Evolutionary conservation across 2,329 filamentous ascomycete species (phyloP), one percentile per base, ranked within the genome.

Genomic region (Calonectria pseudoreteaudii): DNA sequence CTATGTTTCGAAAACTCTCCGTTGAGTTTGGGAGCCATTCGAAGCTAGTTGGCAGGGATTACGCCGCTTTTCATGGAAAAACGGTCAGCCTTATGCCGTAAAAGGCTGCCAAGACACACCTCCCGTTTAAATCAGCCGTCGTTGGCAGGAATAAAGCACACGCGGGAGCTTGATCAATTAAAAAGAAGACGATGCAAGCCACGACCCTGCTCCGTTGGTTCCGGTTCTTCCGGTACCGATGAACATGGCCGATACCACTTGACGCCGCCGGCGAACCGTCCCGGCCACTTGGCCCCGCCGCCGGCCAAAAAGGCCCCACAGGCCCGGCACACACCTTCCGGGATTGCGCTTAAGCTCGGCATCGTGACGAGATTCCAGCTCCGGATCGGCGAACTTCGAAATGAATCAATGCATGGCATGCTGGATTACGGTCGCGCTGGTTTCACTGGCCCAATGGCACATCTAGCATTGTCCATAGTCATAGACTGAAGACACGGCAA

Each of bases 181-280:
- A n/a, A 41, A 26, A 23, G 4, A 9, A 16, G 23, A 18, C 14
- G 14, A 26, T 26, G 13, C 56, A 28, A 4, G 18, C 20, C 34
- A 41, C 3, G 20, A 23, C 5, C 14, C 3, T 14, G 34, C 34
- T 62, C 34, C 23, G 34, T 28, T 62, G 34, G 20, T 49, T 66
- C 68, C 68, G 68, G 58, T 23, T 3, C 28, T 66, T 66, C 68
- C 68, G 68, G n/a, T 38, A 4, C 18, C 16, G 56, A 26, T 62
- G 31, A 28, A 20, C n/a, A 38, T 30, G 13, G 50, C 69, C 64
- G 69, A 71, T 62, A 64, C 52, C 64, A 62, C 69, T 66, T 34
- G 41, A 36, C 62, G 69, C 69, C 69, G 69, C 52, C 69, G 69
- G 69, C 69, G 69, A 71, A 71, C 41, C 30, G 68, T 31, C 38